These are phyloP conservation scores for Cordyceps tenuipes DNA, from an alignment of 2,329 filamentous ascomycete species.

Conservation along the genomic window DNA sequence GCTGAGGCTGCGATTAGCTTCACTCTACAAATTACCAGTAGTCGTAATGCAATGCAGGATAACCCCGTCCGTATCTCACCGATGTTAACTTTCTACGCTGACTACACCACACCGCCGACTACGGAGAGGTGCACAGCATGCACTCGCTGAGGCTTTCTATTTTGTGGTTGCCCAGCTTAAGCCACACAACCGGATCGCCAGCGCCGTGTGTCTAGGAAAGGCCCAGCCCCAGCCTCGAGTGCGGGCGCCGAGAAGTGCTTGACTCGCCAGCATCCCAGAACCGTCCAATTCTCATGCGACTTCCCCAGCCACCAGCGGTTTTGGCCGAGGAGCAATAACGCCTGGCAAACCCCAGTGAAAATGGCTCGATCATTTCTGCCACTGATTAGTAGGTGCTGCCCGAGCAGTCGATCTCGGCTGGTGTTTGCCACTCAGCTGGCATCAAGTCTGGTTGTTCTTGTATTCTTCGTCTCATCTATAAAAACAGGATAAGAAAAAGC, in stretches of 20 bases:
- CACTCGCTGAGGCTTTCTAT: background rate
- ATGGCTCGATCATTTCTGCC: background rate
- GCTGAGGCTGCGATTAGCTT: background rate
- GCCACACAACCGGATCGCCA: background rate
- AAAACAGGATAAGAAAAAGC: background rate
- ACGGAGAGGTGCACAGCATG: background rate
- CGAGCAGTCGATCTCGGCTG: background rate
- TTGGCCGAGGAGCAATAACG: background rate
- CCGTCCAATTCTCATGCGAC: slow-evolving; percentile 1
- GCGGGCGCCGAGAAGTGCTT: background rate
- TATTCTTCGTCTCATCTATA: background rate
- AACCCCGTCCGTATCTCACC: background rate
- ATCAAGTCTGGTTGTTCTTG: background rate
- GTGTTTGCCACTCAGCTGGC: background rate
- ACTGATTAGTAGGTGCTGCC: background rate
- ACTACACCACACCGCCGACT: background rate
- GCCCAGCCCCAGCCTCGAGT: background rate
- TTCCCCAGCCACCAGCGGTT: background rate
- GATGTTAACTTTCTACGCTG: background rate
- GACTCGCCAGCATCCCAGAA: background rate
- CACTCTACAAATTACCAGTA: too few relatives aligned
- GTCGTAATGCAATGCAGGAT: background rate
- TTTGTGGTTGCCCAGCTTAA: background rate
- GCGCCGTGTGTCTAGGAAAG: background rate
- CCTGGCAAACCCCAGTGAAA: background rate